Conservation (phyloP, 805 yeast genomes). For the Candida manassasensis region DNA sequence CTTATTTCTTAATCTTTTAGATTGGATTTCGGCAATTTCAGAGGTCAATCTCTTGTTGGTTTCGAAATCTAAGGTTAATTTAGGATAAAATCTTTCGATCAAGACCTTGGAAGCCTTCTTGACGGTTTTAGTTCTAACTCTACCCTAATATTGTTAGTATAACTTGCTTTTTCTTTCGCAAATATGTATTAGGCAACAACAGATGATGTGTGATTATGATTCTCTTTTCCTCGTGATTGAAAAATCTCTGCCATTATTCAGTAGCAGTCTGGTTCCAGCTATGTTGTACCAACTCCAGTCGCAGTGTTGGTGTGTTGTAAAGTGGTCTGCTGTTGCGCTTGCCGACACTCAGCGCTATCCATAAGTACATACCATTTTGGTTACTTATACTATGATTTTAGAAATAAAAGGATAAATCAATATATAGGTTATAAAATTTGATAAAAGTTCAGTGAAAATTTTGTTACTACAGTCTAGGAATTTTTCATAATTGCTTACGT, state of each 20-base stretch:
- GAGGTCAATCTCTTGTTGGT: constrained; percentile 99
- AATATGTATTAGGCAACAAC: not conserved
- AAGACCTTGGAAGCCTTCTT: constrained; percentile 99
- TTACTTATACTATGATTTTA: constrained; percentile 14
- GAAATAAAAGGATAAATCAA: constrained; percentile 2
- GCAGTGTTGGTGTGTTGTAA: too few relatives aligned
- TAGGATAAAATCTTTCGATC: constrained; percentile 99
- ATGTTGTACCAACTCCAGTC: too few relatives aligned
- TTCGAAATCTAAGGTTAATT: constrained; percentile 98
- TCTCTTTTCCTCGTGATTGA: too few relatives aligned
- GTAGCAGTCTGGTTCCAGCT: too few relatives aligned
- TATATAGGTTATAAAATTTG: constrained; percentile 1
- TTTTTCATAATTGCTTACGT: too few relatives aligned
- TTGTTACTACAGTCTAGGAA: not conserved
- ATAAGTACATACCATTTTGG: constrained; percentile 30
- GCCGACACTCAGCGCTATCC: too few relatives aligned
- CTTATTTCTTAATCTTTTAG: constrained; percentile 99
- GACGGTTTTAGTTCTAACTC: constrained; percentile 99
- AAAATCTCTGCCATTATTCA: too few relatives aligned
- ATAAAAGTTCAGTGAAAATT: constrained; percentile 1
- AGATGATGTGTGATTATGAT: not conserved
- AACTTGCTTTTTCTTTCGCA: too few relatives aligned
- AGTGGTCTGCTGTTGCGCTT: too few relatives aligned
- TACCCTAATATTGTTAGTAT: constrained; percentile 66
- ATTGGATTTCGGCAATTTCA: constrained; percentile 97